Evolutionary conservation across 495 filamentous ascomycete species (phyloP).

Genomic region (Talaromyces wortmannii): DNA sequence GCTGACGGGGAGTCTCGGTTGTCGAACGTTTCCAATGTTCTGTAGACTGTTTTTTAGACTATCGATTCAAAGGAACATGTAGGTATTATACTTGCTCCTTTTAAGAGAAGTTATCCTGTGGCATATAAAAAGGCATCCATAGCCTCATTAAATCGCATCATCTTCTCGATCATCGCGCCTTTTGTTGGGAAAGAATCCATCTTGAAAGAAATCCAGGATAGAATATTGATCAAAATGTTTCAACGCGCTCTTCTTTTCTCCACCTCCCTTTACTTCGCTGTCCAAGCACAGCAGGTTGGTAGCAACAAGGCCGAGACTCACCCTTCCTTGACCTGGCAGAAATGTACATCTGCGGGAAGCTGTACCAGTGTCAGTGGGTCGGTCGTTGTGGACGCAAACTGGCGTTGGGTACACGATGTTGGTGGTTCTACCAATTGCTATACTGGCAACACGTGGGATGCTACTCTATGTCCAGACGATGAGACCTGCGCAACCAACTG

Average conservation of each 20-base stretch:
- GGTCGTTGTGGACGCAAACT: conserved; percentile 60
- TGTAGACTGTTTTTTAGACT: too few relatives aligned
- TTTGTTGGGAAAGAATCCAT: too few relatives aligned
- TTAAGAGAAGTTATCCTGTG: too few relatives aligned
- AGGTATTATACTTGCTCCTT: too few relatives aligned
- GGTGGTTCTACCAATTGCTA: conserved; percentile 57
- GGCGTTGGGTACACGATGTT: conserved; percentile 52
- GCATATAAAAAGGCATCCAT: too few relatives aligned
- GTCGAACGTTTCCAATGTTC: too few relatives aligned
- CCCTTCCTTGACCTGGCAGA: conserved; percentile 49
- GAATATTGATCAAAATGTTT: background rate
- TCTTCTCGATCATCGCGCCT: too few relatives aligned
- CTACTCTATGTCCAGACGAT: conserved; percentile 45
- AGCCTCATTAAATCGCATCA: too few relatives aligned
- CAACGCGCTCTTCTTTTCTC: background rate
- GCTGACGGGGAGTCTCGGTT: too few relatives aligned
- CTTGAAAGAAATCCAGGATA: too few relatives aligned
- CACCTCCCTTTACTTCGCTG: background rate
- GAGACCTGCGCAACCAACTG: conserved; percentile 50
- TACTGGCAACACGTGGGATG: conserved; percentile 51
- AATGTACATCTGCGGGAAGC: conserved; percentile 42
- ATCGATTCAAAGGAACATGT: too few relatives aligned
- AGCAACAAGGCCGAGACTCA: conserved; percentile 50
- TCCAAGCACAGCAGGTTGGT: conserved; percentile 47
- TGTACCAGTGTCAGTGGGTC: conserved; percentile 46